Base-by-base conservation (phyloP, 2,329 filamentous ascomycete genomes). In the Trichoderma harzianum region DNA sequence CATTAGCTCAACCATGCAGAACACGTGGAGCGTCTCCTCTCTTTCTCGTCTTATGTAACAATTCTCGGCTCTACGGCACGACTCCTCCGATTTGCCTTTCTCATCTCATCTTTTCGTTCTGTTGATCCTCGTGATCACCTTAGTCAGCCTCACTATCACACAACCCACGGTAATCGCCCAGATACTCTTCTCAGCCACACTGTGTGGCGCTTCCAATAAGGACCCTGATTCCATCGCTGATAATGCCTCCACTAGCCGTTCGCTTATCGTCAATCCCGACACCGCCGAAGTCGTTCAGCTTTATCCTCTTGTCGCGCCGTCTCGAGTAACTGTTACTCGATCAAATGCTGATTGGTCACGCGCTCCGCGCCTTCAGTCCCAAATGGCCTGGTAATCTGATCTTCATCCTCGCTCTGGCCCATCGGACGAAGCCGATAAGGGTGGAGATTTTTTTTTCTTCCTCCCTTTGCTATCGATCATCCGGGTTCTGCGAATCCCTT, bases 301-400 rank as follows among this genome's bases (percentile, higher is more conserved):
- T 30, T 65, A 34, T 36, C 21, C 24, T 47, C 12, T 71, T 47
- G 69, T 51, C 32, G 39, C 39, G 43, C 58, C 57, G 28, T 24
- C 30, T 70, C 69, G 69, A 71, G 69, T 71, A 71, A 71, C 53
- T 71, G 7, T 71, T 71, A 71, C 69, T 71, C 69, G 69, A 71
- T 71, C 34, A 62, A 71, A 71, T 64, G 28, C 69, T 71, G 69
- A 71, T 71, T 71, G 69, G 69, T 53, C 39, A 24, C 61, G 61
- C 28, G 10, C 36, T 47, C 18, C 18, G 24, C 34, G 39, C 36
- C 58, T 28, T 32, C 57, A 57, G 43, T 61, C 51, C 16, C 12
- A 12, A n/a, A 5, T 7, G 2, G 21, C 43, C 39, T 36, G 26
- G 34, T n/a, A n/a, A 68, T 70, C 58, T 16, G 30, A 70, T 58